Base-by-base conservation (phyloP, 169 alveolate genomes). In the Fabrea salina region DNA sequence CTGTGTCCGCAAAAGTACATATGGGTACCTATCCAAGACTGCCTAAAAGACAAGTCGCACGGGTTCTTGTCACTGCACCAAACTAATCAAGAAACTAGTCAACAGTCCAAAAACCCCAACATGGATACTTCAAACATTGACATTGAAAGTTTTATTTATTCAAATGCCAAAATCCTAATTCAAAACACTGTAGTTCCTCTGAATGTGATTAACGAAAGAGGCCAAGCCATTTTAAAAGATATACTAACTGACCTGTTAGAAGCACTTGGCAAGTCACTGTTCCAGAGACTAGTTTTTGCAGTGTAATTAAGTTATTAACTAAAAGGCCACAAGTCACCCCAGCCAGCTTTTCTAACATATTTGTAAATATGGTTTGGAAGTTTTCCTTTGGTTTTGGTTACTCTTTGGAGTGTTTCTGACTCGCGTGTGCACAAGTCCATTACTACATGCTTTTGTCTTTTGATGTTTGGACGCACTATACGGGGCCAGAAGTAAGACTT, bases 401-500 rank as follows among this genome's bases (percentile, higher is more conserved):
- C 35, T n/a, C 19, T 27, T 19, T n/a, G 7, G n/a, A 57, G 40
- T 37, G 19, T 64, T n/a, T 19, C 7, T 30, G n/a, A 41, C 16
- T 44, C 57, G 6, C 16, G 19, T 44, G 19, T 35, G 57, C 93
- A 87, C 30, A 84, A 16, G 59, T 87, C 93, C 57, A 80, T 13
- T 22, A 84, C 77, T 1, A 80, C 71, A 54, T 87, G 90, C 39
- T 58, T 51, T 4, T 57, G 43, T 47, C 84, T 59, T 53, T 47
- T 75, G 27, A 87, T 78, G 1, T 27, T 51, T 3, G 90, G 90
- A 33, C 83, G 33, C 2, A 87, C 59, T 3, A 84, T n/a, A 33
- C 93, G 66, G 5, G 64, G 58, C 90, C 93, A 87, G 53, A 87
- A 87, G 49, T 41, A 87, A 2, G 89, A 74, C 56, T 84, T 66